Evolutionary conservation across 164 flowering plant species (phyloP).

Genomic region (Litsea cubeba): DNA sequence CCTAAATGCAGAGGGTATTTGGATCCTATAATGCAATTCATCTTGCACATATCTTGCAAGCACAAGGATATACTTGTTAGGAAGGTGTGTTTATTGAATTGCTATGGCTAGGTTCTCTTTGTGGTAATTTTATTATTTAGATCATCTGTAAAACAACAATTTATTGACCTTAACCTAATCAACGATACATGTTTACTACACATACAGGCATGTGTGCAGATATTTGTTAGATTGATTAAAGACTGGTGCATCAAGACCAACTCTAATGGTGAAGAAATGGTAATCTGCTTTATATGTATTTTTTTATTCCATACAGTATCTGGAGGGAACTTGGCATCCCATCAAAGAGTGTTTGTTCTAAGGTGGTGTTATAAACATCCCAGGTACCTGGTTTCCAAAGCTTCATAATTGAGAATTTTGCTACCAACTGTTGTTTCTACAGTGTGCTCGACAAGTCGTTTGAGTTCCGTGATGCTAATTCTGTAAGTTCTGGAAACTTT

Average conservation of each 20-base stretch:
- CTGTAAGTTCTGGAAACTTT: conserved; percentile 43
- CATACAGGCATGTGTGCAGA: conserved; percentile 89
- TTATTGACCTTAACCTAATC: too few relatives aligned
- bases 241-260: conserved; percentile 69
- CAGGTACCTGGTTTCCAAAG: conserved; percentile 93
- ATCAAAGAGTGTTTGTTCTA: not conserved
- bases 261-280: conserved; percentile 76
- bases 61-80: conserved; percentile 79
- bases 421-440: conserved; percentile 80
- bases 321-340: not conserved
- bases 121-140: not conserved
- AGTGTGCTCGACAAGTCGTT: conserved; percentile 97
- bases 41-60: conserved; percentile 58
- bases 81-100: conserved; percentile 50
- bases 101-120: not conserved
- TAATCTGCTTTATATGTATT: conserved; percentile 12
- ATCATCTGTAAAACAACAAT: too few relatives aligned
- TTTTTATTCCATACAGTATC: not conserved
- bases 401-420: conserved; percentile 72
- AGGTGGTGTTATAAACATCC: not conserved
- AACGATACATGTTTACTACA: not conserved
- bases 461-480: conserved; percentile 86
- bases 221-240: conserved; percentile 76
- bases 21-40: conserved; percentile 73
- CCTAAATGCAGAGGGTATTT: conserved; percentile 63